Base-by-base conservation (phyloP, 2,329 filamentous ascomycete genomes). In the Aspergillus pseudoviridinutans region DNA sequence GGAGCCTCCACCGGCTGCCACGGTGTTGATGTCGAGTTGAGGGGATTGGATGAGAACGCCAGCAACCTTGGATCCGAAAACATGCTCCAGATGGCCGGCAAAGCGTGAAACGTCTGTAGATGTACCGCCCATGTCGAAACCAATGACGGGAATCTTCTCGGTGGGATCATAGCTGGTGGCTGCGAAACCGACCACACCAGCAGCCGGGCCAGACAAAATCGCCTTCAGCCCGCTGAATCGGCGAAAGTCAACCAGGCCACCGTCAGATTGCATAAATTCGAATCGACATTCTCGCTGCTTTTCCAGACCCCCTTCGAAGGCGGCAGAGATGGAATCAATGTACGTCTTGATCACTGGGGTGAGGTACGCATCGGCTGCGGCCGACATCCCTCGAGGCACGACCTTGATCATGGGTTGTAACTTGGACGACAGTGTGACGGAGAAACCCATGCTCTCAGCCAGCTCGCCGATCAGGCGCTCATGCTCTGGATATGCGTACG, bases 191-290 rank as follows among this genome's bases (percentile, higher is more conserved):
- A 97, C 92, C 0, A 97, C 92, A 49, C 92, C 92, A 49, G 92
- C 92, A n/a, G 92, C 92, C 0, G 92, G 92, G 0, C 92, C 93
- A 0, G 92, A 96, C 4, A 97, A 72, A 57, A 97, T 96, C 1
- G 92, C 92, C 66, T 89, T 88, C 9, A 97, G 77, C 0, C 92
- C 92, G 1, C 90, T 94, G 69, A 97, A 97, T 65, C 80, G 72
- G 55, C 74, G 75, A 53, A 79, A 78, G 59, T 79, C 77, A 6
- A 87, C 85, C 7, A 87, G 73, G 4, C 85, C 85, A 51, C 91
- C 91, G 63, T 95, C 91, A 5, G 89, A 93, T 74, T 97, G 92
- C 93, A 97, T 97, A 66, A 97, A 97, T 71, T 97, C 92, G 75
- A 92, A 97, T 61, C 92, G 81, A 3, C 91, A 90, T 7, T 80